These are phyloP conservation scores for Lipomyces sp. DNA, from an alignment of 805 yeast species.

Conservation along the genomic window DNA sequence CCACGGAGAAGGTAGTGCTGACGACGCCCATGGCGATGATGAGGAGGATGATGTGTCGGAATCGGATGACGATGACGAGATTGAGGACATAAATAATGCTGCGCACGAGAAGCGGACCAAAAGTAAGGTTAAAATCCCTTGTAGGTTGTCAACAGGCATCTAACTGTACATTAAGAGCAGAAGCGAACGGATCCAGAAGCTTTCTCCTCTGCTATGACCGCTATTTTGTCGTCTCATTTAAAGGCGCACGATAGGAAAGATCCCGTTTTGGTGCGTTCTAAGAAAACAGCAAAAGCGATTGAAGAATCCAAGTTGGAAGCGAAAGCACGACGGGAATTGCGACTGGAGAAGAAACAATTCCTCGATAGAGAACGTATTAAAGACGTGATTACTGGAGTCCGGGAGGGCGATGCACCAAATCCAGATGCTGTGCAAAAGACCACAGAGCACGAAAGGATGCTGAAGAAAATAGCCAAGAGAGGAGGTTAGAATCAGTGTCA, in stretches of 20 bases:
- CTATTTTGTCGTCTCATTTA: slow-evolving; percentile 80
- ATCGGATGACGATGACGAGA: slow-evolving; percentile 45
- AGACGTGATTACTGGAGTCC: slow-evolving; percentile 54
- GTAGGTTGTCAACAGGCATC: not conserved
- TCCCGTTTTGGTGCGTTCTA: slow-evolving; percentile 80
- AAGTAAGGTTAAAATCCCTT: slow-evolving; percentile 13
- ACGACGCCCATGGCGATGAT: slow-evolving; percentile 38
- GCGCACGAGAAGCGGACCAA: slow-evolving; percentile 31
- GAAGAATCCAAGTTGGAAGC: slow-evolving; percentile 82
- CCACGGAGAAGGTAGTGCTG: slow-evolving; percentile 36
- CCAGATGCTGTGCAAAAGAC: slow-evolving; percentile 59
- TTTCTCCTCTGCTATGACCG: slow-evolving; percentile 81
- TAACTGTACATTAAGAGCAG: slow-evolving; percentile 45
- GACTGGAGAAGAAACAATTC: slow-evolving; percentile 70
- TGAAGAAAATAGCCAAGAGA: slow-evolving; percentile 81
- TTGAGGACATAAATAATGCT: slow-evolving; percentile 31
- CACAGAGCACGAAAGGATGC: slow-evolving; percentile 67
- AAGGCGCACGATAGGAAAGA: slow-evolving; percentile 89
- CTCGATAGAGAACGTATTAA: slow-evolving; percentile 70
- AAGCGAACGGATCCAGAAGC: slow-evolving; percentile 69
- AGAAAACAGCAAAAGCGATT: slow-evolving; percentile 66
- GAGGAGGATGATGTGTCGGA: slow-evolving; percentile 37
- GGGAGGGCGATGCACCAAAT: slow-evolving; percentile 51
- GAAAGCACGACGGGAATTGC: slow-evolving; percentile 73
- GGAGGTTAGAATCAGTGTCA: slow-evolving; percentile 56